Base-by-base conservation (phyloP, 2,329 filamentous ascomycete species). In the Pseudogymnoascus sp. region DNA sequence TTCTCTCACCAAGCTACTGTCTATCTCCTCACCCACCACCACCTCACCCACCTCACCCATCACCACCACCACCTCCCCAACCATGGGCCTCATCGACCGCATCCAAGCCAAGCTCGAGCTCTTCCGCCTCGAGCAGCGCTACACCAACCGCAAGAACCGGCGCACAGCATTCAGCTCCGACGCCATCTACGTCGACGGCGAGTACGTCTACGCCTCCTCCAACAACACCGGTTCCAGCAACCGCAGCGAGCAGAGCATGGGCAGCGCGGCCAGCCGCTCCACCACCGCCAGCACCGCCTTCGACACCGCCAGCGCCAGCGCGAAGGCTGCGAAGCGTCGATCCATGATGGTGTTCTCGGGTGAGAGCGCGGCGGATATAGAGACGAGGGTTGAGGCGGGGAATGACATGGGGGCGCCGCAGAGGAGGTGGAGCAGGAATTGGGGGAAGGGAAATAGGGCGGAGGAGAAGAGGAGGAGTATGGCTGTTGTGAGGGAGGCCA, bases 41-140 rank as follows among this genome's bases (percentile, higher is more conserved):
- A 62, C 14, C 25, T n/a, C 59, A 28, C 37, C 14, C 16, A n/a
- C 11, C 53, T 44, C 59, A 56, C 16, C 18, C 56, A 12, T 14
- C 61, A 11, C 4, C 31, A 44, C 64, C 46, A 34, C 25, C n/a
- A 34, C 16, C n/a, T 18, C 50, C 50, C 16, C 11, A 56, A 34
- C 16, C 62, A 63, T 62, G 66, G 69, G 38, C 60, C 72, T 87
- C 71, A 72, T 88, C 70, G 81, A 84, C 65, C 81, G 82, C 74
- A 82, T 87, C 74, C 82, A 87, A 70, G 82, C 84, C 65, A 85
- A 89, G 81, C 81, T 96, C 71, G 92, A 97, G 81, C 86, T 97
- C 73, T 95, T 96, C 82, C 90, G 92, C 60, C 88, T 97, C 69
- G 93, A 97, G 80, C 89, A 97, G 79, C 89, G 91, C 71, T 97